phyloP scores from a whole-genome alignment of 2,329 filamentous ascomycete species.

The Albifimbria verrucaria region DNA sequence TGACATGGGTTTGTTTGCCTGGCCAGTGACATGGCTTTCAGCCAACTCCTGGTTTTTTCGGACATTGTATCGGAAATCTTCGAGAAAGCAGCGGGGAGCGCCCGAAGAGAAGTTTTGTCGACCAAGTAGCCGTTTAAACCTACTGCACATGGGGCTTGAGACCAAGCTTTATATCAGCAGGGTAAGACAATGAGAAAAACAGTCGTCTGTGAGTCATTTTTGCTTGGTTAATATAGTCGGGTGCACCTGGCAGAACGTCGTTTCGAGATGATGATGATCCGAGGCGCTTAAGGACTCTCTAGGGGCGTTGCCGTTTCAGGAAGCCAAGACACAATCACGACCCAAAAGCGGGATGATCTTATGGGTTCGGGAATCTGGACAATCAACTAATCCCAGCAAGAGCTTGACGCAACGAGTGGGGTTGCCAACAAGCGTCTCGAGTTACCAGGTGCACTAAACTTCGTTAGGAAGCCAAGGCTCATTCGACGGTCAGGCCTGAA shows the following conservation, averaged over 20 bases:
- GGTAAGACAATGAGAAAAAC: too few relatives aligned
- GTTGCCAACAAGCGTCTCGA: background rate
- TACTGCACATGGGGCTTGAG: too few relatives aligned
- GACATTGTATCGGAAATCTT: too few relatives aligned
- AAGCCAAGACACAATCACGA: background rate
- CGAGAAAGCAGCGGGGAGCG: too few relatives aligned
- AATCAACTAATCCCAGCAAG: too few relatives aligned
- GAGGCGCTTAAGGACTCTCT: background rate
- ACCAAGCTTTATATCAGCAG: too few relatives aligned
- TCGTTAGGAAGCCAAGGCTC: background rate
- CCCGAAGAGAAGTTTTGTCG: too few relatives aligned
- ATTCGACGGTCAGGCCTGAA: too few relatives aligned
- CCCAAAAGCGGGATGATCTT: background rate
- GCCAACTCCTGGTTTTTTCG: background rate
- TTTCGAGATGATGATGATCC: too few relatives aligned
- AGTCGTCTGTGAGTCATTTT: too few relatives aligned
- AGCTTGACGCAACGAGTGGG: background rate
- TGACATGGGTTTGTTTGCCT: slow-evolving; percentile 36
- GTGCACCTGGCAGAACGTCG: background rate
- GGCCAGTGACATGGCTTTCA: slow-evolving; percentile 23
- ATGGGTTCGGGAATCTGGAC: background rate
- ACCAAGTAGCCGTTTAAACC: too few relatives aligned
- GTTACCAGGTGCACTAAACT: background rate
- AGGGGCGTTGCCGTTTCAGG: background rate
- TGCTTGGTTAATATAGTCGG: slow-evolving; percentile 58